Evolutionary conservation across 179 eudicot species (phyloP), one percentile per base, ranked within the genome.

Genomic region (Nepenthes alata): DNA sequence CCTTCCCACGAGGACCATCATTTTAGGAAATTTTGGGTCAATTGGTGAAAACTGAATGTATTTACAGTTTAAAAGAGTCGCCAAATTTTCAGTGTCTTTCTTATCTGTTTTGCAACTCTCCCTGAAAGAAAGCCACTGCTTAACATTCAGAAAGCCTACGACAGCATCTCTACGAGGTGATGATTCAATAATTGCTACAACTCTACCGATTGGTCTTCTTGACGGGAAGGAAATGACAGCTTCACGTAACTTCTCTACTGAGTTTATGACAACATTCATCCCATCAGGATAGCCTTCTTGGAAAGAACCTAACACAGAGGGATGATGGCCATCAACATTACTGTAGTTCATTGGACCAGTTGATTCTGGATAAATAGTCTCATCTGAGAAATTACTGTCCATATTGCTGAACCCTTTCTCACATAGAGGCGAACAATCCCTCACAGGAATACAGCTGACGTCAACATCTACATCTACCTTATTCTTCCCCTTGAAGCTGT

Each of bases 151-250:
- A 79, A 81, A 83, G 12, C 98, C 98, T 49, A 89, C 88, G 56
- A 89, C 63, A 51, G 83, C 37, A 48, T 79, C 78, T 65, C 95
- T 78, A 10, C 87, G 84, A 37, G 70, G 67, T 47, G 98, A 89
- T 57, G 73, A 82, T 69, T 89, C 83, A 53, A 85, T 63, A 10
- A 93, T 78, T 3, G 85, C 83, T 51, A 89, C 88, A 62, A 93
- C 91, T 72, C 62, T 74, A 47, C 98, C 98, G 9, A 95, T 86
- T 56, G 98, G 98, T 61, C 98, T 66, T 69, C 85, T 93, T 57
- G 80, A 83, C 37, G 96, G 88, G 64, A 61, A 74, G 45, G 82
- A 70, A 68, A 66, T 71, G 35, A 81, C 66, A 52, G 74, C 53
- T 3, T 79, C 73, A 66, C 77, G 75, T 63, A 91, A 73, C 69